Conservation (phyloP, 805 yeast species). For the Nakazawaea molendinolei region DNA sequence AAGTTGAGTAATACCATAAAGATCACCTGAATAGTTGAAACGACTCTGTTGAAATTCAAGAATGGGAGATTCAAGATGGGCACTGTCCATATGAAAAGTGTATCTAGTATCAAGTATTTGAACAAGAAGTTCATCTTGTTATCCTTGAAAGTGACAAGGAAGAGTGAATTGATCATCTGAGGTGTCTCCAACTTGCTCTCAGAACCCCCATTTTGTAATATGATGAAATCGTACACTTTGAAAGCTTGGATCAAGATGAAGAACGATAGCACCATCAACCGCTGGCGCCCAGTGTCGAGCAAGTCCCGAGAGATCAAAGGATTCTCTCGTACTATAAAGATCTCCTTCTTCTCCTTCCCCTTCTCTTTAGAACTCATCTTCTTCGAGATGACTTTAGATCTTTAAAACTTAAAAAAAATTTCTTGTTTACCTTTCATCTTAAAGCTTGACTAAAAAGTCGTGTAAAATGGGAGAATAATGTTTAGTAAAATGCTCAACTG, state of each 20-base stretch:
- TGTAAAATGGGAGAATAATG: too few species aligned
- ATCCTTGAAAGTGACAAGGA: conserved; percentile 29
- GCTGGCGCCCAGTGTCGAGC: conserved; percentile 71
- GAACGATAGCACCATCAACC: conserved; percentile 57
- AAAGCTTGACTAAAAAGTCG: too few species aligned
- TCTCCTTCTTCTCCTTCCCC: background rate
- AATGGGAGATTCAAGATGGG: conserved; percentile 75
- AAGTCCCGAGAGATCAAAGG: conserved; percentile 59
- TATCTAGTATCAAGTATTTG: conserved; percentile 72
- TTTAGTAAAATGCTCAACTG: too few species aligned
- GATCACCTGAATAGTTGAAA: conserved; percentile 42
- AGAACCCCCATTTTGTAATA: conserved; percentile 40
- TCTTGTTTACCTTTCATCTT: conserved; percentile 2
- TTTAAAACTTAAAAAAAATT: too few species aligned
- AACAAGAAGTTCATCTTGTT: conserved; percentile 54
- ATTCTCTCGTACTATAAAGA: conserved; percentile 3
- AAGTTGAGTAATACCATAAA: conserved; percentile 44
- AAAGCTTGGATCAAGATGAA: conserved; percentile 78
- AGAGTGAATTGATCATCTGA: conserved; percentile 5
- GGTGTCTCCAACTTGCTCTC: conserved; percentile 18
- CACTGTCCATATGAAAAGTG: conserved; percentile 58
- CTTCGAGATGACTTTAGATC: too few species aligned
- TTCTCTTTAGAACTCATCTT: background rate
- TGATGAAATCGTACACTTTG: conserved; percentile 67
- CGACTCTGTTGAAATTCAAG: conserved; percentile 55